Percentiles rank a stretch among this genome's conserved stretches.
These are phyloP conservation scores for Handroanthus guayacan DNA, from an alignment of 257 asterid species.

Conservation along the genomic window DNA sequence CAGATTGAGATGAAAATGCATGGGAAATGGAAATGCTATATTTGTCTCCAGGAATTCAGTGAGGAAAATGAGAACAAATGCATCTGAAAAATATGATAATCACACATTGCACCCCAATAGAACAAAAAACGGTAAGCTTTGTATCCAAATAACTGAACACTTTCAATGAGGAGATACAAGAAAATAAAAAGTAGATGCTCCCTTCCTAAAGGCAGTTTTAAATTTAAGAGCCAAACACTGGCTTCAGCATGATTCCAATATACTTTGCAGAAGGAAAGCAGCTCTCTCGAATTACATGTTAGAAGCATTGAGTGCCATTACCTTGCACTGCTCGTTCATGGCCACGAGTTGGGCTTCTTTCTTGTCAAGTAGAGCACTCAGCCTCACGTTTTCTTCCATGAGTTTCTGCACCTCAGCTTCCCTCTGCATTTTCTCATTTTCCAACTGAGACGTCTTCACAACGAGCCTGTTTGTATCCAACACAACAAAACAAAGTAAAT, in stretches of 20 bases:
- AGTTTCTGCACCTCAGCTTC: conserved; percentile 89
- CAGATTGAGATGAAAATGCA: neutral
- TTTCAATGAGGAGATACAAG: conserved; percentile 32
- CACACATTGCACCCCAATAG: conserved; percentile 30
- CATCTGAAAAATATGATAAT: neutral
- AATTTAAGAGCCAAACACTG: conserved; percentile 23
- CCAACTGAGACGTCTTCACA: conserved; percentile 80
- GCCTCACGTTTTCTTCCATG: conserved; percentile 87
- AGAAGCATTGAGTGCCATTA: conserved; percentile 83
- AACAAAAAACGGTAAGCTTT: conserved; percentile 28
- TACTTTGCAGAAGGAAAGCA: conserved; percentile 15
- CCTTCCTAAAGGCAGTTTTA: conserved; percentile 22
- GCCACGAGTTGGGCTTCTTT: conserved; percentile 98
- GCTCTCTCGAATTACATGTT: conserved; percentile 47
- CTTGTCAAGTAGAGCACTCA: conserved; percentile 80
- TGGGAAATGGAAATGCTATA: too few species aligned
- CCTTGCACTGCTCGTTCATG: conserved; percentile 98
- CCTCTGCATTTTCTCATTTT: conserved; percentile 89
- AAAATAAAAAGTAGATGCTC: conserved; percentile 35
- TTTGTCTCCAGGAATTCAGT: neutral
- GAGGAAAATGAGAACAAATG: neutral
- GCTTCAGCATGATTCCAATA: neutral
- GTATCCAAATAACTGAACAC: conserved; percentile 32
- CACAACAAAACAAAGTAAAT: conserved; percentile 32
- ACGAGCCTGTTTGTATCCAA: conserved; percentile 67